These are phyloP conservation scores for Hydnomerulius pinastri DNA, from an alignment of 768 basidiomycete genomes.

Conservation along the genomic window DNA sequence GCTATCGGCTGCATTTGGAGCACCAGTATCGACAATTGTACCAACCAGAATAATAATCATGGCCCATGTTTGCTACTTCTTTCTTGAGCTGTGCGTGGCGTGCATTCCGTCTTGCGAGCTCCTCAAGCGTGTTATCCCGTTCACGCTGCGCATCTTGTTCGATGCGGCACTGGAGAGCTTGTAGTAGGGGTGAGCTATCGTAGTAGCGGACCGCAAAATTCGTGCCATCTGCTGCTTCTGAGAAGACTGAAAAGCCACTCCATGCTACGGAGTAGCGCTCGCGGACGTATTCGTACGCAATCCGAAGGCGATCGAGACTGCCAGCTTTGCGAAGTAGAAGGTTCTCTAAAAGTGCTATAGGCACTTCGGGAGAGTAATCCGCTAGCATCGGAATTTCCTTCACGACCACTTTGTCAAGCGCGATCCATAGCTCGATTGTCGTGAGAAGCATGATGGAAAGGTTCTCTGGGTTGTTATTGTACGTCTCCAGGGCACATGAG, in stretches of 20 bases:
- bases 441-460: constrained; percentile 44
- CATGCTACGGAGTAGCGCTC: constrained; percentile 22
- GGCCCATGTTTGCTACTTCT: not conserved
- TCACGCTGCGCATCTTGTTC: constrained; percentile 23
- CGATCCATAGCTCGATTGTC: constrained; percentile 49
- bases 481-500: constrained; percentile 24
- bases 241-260: constrained; percentile 35
- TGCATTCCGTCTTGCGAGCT: constrained; percentile 26
- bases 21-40: constrained; percentile 4
- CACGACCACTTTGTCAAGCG: constrained; percentile 41
- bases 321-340: constrained; percentile 40
- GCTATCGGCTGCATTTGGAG: constrained; percentile 27
- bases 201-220: constrained; percentile 40
- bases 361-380: constrained; percentile 49
- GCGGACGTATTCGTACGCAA: constrained; percentile 33
- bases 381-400: constrained; percentile 38
- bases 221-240: constrained; percentile 6
- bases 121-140: constrained; percentile 20
- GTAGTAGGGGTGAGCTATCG: constrained; percentile 12
- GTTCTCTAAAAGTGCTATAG: constrained; percentile 36
- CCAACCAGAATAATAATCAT: not conserved
- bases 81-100: not conserved
- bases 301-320: constrained; percentile 28
- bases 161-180: constrained; percentile 28
- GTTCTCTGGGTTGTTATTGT: constrained; percentile 38